A percentile compares a stretch with the other conserved stretches of the same genome.
phyloP scores from a whole-genome alignment of 139 green algal species.

The Tetraselmis striata region DNA sequence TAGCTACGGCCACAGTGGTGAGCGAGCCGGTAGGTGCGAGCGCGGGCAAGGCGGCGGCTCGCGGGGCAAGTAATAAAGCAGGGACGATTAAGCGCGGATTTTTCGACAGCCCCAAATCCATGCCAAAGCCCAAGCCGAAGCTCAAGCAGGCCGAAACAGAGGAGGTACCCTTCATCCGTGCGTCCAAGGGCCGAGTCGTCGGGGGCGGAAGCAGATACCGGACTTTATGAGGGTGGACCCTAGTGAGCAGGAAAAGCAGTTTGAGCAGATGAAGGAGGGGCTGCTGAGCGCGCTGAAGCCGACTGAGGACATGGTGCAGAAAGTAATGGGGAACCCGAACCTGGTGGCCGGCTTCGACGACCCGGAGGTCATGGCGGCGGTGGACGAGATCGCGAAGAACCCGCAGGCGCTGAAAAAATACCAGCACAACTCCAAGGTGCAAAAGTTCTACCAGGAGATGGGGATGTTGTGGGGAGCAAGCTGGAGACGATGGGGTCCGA shows the following conservation, averaged over 20 bases:
- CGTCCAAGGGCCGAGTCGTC: background rate
- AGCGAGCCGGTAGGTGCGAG: too few relatives aligned
- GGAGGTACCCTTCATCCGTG: background rate
- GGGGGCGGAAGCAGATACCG: background rate
- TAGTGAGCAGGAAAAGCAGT: background rate
- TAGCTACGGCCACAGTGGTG: background rate
- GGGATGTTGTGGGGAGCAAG: conserved; percentile 4
- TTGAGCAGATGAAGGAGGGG: background rate
- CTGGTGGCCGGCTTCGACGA: conserved; percentile 25
- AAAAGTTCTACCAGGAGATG: conserved; percentile 32
- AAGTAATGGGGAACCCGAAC: background rate
- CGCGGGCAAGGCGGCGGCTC: background rate
- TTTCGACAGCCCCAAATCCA: background rate
- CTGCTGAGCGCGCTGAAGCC: background rate
- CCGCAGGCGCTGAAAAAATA: conserved; percentile 25
- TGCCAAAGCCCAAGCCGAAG: background rate
- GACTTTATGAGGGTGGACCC: background rate
- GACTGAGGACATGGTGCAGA: background rate
- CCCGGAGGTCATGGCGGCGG: conserved; percentile 36
- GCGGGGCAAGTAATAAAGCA: too few relatives aligned
- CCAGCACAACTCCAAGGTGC: conserved; percentile 33
- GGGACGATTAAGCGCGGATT: background rate
- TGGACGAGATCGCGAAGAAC: conserved; percentile 32
- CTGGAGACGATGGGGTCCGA: conserved; percentile 22
- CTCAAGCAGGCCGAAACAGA: background rate